Evolutionary conservation across 495 filamentous ascomycete genomes (phyloP), one percentile per base, ranked within the genome.

Genomic region (Xylaria longipes): DNA sequence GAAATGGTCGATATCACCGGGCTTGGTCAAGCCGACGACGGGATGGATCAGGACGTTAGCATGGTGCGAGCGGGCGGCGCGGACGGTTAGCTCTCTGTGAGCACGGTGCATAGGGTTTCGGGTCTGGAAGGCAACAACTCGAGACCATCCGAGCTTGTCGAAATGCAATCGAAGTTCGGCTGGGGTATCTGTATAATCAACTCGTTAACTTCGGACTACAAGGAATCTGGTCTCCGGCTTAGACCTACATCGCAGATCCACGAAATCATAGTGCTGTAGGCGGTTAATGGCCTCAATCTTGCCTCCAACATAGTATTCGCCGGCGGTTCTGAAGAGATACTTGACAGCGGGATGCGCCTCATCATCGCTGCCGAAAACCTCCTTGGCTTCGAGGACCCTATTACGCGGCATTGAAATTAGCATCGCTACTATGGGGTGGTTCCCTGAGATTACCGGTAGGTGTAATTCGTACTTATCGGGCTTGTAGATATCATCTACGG

Each of bases 1-100:
- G 88, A 99, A 99, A 87, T 99, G 96, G 83, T 99, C 96, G 84
- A 99, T 98, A 79, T 99, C 96, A 80, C 96, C 96, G 54, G 96
- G 96, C 86, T 99, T 99, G 71, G 96, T 99, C 74, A 99, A 88
- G 80, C 96, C 96, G 73, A 99, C 96, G 70, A 99, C 96, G 65
- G 96, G 96, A 85, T 99, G 96, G 81, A 99, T 99, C 80, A 99
- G 93, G 71, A 99, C 96, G 81, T 98, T 99, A 70, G 96, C 96
- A 80, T 98, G 94, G 77, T 95, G 93, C 48, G 92, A 91, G 66
- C 96, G 94, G 70, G 96, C 97, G 75, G 97, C 96, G 72, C 97
- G 93, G 79, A 99, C 96, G 52, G 96, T 99, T 80, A 99, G 84
- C 83, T 99, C 96, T 84, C 96, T 87, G 83, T 99, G 96, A 80